Base-by-base conservation (phyloP, 2,329 filamentous ascomycete genomes). In the Immersiporthe knoxdaviesiana region DNA sequence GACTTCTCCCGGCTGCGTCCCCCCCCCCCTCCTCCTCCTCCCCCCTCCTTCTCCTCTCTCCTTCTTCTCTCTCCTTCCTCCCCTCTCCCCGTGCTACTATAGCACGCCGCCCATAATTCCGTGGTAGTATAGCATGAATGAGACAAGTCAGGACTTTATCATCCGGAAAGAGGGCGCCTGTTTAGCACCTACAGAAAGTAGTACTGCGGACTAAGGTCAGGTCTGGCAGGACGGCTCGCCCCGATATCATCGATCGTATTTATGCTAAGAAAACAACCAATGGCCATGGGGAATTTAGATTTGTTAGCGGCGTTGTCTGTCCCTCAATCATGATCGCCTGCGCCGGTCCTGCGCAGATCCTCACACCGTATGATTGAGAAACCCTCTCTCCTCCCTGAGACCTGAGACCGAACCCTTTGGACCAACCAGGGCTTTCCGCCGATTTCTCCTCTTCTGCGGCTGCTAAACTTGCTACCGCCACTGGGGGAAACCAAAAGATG, bases 1-100 rank as follows among this genome's bases (percentile, higher is more conserved):
- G 63, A 58, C 24, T 58, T 65, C 30, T 65, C 52, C 63, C 63
- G 35, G 59, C n/a, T 14, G 41, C 63, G 8, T 39, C 6, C 6
- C n/a, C 24, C 44, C 30, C 11, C 12, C 27, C 32, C 10, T 11
- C 8, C 21, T 5, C 16, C 21, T 8, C 16, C n/a, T 18, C n/a
- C 24, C 44, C 30, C 11, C 12, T 41, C 32, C 10, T 11, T 6
- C 21, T 5, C 16, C 21, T 8, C 16, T 24, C 8, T 16, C n/a
- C n/a, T n/a, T n/a, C n/a, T n/a, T n/a, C n/a, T 18, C n/a, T 37
- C 44, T 21, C 11, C 12, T 41, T 18, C 10, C 3, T 6, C 21
- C 2, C 16, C 21, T 8, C 16, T 24, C 8, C 7, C 8, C 6
- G 32, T 61, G 30, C 14, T 59, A n/a, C 27, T 30, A 35, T n/a